Percentiles rank a stretch among this genome's conserved stretches.
Evolutionary conservation across 2,329 filamentous ascomycete genomes (phyloP).

Genomic region (Rugonectria rugulosa): DNA sequence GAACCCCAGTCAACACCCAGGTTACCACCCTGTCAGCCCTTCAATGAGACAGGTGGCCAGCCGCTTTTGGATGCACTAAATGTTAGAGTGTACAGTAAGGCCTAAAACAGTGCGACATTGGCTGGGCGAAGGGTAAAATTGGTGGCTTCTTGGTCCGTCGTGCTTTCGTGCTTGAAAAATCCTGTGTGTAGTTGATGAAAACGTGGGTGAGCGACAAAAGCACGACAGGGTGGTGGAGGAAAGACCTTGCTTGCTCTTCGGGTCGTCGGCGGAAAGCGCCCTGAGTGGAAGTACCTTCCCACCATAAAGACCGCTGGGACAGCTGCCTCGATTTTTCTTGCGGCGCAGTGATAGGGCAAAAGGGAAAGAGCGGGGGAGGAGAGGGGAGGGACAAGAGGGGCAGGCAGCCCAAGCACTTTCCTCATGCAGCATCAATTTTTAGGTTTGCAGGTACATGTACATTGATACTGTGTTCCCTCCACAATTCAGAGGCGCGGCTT

Average conservation of each 20-base stretch:
- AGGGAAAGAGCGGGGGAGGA: constrained; percentile 23
- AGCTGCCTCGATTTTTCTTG: no score
- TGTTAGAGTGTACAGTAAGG: constrained; percentile 16
- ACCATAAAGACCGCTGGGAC: no score
- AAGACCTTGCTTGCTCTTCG: constrained; percentile 21
- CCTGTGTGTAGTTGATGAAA: neutral
- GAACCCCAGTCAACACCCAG: constrained; percentile 30
- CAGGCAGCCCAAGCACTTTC: constrained; percentile 4
- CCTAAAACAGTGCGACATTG: constrained; percentile 7
- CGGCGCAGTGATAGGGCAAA: constrained; percentile 22
- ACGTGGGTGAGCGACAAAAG: neutral
- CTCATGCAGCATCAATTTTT: constrained; percentile 12
- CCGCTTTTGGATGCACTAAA: constrained; percentile 19
- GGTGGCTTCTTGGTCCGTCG: neutral
- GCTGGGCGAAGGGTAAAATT: neutral
- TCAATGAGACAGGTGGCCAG: constrained; percentile 20
- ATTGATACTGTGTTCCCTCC: neutral
- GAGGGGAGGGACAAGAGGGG: no score
- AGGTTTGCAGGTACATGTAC: constrained; percentile 9
- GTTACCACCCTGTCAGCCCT: constrained; percentile 22
- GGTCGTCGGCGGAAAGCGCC: constrained; percentile 36
- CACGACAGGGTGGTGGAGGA: constrained; percentile 17
- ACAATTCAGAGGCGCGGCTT: no score
- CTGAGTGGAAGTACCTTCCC: constrained; percentile 6
- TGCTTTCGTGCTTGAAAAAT: neutral